Base-by-base conservation (phyloP, 495 filamentous ascomycete genomes). In the Letharia columbiana region DNA sequence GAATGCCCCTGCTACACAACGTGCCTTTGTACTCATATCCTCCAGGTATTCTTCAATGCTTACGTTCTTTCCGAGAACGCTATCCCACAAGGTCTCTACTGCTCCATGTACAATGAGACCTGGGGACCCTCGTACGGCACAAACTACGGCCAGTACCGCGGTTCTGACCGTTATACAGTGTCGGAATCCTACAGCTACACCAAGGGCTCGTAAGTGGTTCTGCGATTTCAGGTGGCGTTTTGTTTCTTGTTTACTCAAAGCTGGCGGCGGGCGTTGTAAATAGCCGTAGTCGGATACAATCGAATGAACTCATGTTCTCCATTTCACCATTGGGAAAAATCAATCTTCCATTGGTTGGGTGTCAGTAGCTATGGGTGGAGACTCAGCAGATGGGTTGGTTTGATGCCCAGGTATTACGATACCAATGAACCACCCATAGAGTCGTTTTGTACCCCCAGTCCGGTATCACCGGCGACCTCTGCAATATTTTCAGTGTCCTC, bases 21-120 rank as follows among this genome's bases (percentile, higher is more conserved):
- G 1, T 0, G 2, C 9, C 4, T 15, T n/a, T 57, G 12, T 54
- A 37, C 33, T 57, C 7, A 57, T 10, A 33, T 37, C 39, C 17
- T n/a, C 15, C 54, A 44, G 78, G 74, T 62, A 54, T 82, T 82
- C 77, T 80, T 81, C 73, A 77, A 80, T 49, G 70, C 75, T 11
- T 82, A 79, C 58, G 67, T 81, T 20, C 63, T 78, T 8, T 71
- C 72, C 44, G 79, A 74, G 67, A 79, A 82, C 68, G 70, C 73
- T 58, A 69, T 65, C 50, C 68, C 70, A 13, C 72, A 71, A 62
- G 72, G 72, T 18, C 66, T 66, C 17, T 71, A 71, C 49, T 72
- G 72, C 52, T 66, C 68, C 37, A 62, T 74, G 57, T 71, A 72
- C 60, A 73, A 67, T 11, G 28, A 66, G 52, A 39, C 47, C 15